phyloP scores from a whole-genome alignment of 2,329 filamentous ascomycete species.

The Colletotrichum euphorbiae region DNA sequence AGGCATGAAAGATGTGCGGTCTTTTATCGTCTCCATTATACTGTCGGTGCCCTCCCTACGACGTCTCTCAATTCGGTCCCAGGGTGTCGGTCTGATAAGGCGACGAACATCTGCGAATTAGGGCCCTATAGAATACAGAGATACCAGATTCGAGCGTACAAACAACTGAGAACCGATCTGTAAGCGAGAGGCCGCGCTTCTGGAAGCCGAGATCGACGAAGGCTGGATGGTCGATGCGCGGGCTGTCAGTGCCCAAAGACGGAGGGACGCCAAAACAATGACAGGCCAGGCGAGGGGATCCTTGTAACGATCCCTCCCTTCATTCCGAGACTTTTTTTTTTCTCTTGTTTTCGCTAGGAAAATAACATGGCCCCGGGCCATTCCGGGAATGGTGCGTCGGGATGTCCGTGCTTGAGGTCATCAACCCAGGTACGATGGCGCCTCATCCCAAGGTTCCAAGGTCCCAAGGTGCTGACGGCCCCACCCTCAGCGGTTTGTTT shows the following conservation, averaged over 20 bases:
- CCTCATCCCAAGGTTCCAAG: not conserved
- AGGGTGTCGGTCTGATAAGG: not conserved
- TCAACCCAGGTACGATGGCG: not conserved
- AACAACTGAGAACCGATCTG: constrained; percentile 25
- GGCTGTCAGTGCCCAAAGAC: constrained; percentile 3
- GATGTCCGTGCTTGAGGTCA: constrained; percentile 19
- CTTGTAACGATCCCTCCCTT: constrained; percentile 25
- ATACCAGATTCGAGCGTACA: not conserved
- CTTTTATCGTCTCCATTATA: not conserved
- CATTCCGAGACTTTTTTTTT: constrained; percentile 15
- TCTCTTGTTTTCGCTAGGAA: constrained; percentile 4
- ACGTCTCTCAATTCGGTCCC: not conserved
- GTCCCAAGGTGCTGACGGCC: constrained; percentile 21
- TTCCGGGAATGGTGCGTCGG: not conserved
- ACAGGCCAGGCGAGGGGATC: constrained; percentile 17
- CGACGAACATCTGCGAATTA: not conserved
- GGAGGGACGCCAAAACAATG: constrained; percentile 14
- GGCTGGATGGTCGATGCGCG: constrained; percentile 6
- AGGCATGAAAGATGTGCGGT: not conserved
- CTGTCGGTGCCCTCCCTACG: not conserved
- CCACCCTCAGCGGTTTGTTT: constrained; percentile 38
- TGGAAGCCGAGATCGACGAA: constrained; percentile 11
- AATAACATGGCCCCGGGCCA: not conserved
- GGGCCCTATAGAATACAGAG: not conserved
- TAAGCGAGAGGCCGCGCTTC: constrained; percentile 2